Evolutionary conservation across 805 yeast species (phyloP).

Genomic region (Metschnikowia dekortorum): DNA sequence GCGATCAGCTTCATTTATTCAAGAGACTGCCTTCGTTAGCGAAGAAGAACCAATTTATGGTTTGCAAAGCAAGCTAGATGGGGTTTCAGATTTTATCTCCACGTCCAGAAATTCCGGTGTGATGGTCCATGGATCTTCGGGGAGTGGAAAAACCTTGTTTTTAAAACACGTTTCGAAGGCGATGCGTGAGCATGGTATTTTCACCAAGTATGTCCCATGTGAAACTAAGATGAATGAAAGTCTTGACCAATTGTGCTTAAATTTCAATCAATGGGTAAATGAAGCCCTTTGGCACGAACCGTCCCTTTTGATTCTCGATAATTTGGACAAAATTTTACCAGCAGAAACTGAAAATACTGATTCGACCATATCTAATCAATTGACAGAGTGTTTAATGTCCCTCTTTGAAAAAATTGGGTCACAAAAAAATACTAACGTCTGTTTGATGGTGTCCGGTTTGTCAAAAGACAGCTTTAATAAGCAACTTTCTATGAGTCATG

Average conservation of each 20-base stretch:
- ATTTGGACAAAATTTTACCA: slow-evolving; percentile 67
- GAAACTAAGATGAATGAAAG: slow-evolving; percentile 54
- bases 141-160: slow-evolving; percentile 74
- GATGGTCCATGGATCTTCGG: slow-evolving; percentile 67
- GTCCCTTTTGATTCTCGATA: slow-evolving; percentile 68
- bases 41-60: slow-evolving; percentile 47
- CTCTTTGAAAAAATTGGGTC: slow-evolving; percentile 41
- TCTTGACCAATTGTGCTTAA: slow-evolving; percentile 41
- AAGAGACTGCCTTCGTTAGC: slow-evolving; percentile 10
- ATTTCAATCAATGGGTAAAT: slow-evolving; percentile 41
- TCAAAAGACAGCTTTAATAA: slow-evolving; percentile 64
- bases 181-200: slow-evolving; percentile 39
- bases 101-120: slow-evolving; percentile 49
- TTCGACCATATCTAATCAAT: slow-evolving; percentile 55
- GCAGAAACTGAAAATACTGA: slow-evolving; percentile 61
- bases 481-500: slow-evolving; percentile 59
- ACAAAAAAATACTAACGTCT: slow-evolving; percentile 43
- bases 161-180: slow-evolving; percentile 37
- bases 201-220: slow-evolving; percentile 48
- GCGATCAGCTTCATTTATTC: slow-evolving; percentile 39
- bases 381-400: slow-evolving; percentile 54
- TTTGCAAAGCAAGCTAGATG: slow-evolving; percentile 41
- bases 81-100: slow-evolving; percentile 36
- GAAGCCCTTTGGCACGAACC: slow-evolving; percentile 76
- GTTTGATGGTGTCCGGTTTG: slow-evolving; percentile 58